These are phyloP conservation scores for Quercus dentata DNA, from an alignment of 306 rosid genomes.

Conservation along the genomic window DNA sequence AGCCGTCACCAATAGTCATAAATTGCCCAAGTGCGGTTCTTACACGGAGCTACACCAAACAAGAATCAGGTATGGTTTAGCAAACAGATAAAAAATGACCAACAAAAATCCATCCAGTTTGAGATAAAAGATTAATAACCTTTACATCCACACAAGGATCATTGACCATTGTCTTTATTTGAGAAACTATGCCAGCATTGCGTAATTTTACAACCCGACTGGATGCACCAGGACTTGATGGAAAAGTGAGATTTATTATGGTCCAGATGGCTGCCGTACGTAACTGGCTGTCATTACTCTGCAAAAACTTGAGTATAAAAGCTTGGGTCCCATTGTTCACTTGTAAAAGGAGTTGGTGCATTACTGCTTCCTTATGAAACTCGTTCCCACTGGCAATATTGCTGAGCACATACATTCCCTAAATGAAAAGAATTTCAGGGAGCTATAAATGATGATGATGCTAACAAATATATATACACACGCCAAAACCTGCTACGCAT, in stretches of 20 bases:
- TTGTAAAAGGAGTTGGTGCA: slow-evolving; percentile 56
- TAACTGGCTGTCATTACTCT: slow-evolving; percentile 54
- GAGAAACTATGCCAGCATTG: slow-evolving; percentile 66
- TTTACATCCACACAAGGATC: slow-evolving; percentile 76
- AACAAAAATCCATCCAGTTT: not conserved
- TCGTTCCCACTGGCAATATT: slow-evolving; percentile 83
- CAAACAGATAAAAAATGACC: slow-evolving; percentile 2
- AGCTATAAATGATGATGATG: not conserved
- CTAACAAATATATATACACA: not conserved
- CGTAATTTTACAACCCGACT: slow-evolving; percentile 50
- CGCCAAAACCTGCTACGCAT: not conserved
- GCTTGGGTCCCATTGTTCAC: slow-evolving; percentile 41
- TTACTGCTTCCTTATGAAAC: slow-evolving; percentile 73
- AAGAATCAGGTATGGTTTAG: slow-evolving; percentile 12
- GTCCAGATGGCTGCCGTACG: slow-evolving; percentile 72
- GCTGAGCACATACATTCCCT: slow-evolving; percentile 77
- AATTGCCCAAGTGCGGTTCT: slow-evolving; percentile 59
- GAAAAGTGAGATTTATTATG: slow-evolving; percentile 64
- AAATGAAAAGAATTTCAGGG: slow-evolving; percentile 20
- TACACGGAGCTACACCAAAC: slow-evolving; percentile 63
- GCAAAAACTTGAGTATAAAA: slow-evolving; percentile 56
- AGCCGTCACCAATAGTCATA: slow-evolving; percentile 48
- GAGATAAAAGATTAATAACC: slow-evolving; percentile 39
- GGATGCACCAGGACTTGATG: slow-evolving; percentile 53
- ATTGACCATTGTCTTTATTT: slow-evolving; percentile 63